Conservation (phyloP, 1,139 yeast genomes). For the Suhomyces bribrorum region DNA sequence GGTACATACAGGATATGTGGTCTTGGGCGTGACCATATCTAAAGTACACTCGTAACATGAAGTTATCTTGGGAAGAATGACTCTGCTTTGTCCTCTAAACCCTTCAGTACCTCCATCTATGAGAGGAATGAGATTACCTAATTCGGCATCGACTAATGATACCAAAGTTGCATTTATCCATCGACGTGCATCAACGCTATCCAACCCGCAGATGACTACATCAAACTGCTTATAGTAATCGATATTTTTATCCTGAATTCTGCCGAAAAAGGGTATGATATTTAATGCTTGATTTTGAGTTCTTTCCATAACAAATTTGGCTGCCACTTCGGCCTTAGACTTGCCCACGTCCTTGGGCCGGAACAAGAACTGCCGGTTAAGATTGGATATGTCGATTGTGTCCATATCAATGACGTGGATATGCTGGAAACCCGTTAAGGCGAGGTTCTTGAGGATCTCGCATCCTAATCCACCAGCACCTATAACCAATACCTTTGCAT, state of each 20-base stretch:
- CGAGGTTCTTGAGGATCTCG: conserved; percentile 83
- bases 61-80: conserved; percentile 78
- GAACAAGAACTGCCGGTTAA: conserved; percentile 88
- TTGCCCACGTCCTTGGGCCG: conserved; percentile 72
- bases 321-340: conserved; percentile 82
- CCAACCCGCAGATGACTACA: conserved; percentile 83
- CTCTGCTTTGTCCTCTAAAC: conserved; percentile 87
- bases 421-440: conserved; percentile 70
- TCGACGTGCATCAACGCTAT: conserved; percentile 85
- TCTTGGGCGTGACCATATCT: conserved; percentile 68
- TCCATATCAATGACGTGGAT: conserved; percentile 94
- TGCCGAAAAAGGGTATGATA: conserved; percentile 61
- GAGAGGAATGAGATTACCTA: conserved; percentile 67
- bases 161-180: conserved; percentile 85
- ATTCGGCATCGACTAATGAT: conserved; percentile 56
- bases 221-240: conserved; percentile 70
- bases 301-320: conserved; percentile 53
- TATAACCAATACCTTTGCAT: conserved; percentile 51
- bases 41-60: conserved; percentile 94
- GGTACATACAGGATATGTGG: conserved; percentile 88
- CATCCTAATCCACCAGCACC: conserved; percentile 99
- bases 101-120: conserved; percentile 98
- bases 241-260: conserved; percentile 69
- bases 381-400: conserved; percentile 84
- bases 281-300: conserved; percentile 44